Conservation (phyloP, 768 basidiomycete genomes). For the Dentipellis sp. region DNA sequence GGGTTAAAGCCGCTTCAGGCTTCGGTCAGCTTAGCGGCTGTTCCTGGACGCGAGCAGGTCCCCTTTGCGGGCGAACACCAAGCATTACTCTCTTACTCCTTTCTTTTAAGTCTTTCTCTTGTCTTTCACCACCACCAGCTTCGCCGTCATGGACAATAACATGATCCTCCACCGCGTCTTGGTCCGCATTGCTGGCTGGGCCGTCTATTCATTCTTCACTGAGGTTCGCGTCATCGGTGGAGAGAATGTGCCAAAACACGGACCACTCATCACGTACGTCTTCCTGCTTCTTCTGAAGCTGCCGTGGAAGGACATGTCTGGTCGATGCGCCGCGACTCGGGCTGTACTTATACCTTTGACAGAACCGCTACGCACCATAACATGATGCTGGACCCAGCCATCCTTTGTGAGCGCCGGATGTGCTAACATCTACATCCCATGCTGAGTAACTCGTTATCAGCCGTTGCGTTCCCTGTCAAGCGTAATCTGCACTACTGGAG, state of each 20-base stretch:
- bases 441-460: slow-evolving; percentile 28
- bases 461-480: slow-evolving; percentile 72
- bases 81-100: neutral
- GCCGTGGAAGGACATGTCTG: neutral
- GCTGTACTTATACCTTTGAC: slow-evolving; percentile 9
- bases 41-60: neutral
- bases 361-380: slow-evolving; percentile 88
- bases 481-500: slow-evolving; percentile 90
- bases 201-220: slow-evolving; percentile 81
- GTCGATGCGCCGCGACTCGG: neutral
- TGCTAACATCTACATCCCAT: slow-evolving; percentile 9
- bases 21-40: neutral
- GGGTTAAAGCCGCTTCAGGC: no score
- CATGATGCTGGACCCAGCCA: slow-evolving; percentile 87
- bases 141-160: slow-evolving; percentile 22
- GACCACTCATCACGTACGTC: slow-evolving; percentile 89
- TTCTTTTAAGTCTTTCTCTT: neutral
- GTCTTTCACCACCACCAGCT: neutral
- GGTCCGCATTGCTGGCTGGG: slow-evolving; percentile 60
- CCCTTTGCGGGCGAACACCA: neutral
- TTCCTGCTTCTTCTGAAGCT: neutral
- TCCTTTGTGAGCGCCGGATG: slow-evolving; percentile 52
- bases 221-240: slow-evolving; percentile 80
- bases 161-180: slow-evolving; percentile 59
- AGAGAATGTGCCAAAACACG: slow-evolving; percentile 80